Conservation (phyloP, 352 stramenopile species). For the Globisporangium yorkense region DNA sequence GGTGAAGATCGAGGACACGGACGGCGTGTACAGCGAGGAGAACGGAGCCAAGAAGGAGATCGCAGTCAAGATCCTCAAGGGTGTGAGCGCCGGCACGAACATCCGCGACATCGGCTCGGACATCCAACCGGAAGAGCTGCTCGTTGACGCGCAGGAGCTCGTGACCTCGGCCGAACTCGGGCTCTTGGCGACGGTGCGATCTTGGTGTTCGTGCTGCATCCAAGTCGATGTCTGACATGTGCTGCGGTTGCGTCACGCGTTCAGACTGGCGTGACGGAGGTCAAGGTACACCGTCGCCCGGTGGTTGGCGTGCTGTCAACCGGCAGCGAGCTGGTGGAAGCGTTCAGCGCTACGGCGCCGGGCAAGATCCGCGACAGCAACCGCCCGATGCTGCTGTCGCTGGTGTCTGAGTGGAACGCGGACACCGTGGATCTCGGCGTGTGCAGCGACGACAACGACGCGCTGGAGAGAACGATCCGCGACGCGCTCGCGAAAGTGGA, state of each 20-base stretch:
- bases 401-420: conserved; percentile 42
- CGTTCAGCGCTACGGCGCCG: conserved; percentile 27
- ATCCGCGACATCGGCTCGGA: conserved; percentile 91
- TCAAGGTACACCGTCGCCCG: conserved; percentile 67
- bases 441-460: conserved; percentile 59
- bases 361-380: conserved; percentile 95
- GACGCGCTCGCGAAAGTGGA: conserved; percentile 61
- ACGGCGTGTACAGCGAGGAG: conserved; percentile 33
- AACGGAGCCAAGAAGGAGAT: conserved; percentile 17
- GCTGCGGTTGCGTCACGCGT: background rate
- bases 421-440: conserved; percentile 65
- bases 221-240: background rate
- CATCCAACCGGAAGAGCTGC: conserved; percentile 67
- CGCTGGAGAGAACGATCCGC: conserved; percentile 38
- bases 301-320: conserved; percentile 93
- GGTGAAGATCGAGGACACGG: conserved; percentile 93
- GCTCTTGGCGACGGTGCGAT: conserved; percentile 84
- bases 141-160: conserved; percentile 67
- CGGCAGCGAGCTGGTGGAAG: conserved; percentile 90
- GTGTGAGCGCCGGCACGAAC: conserved; percentile 48
- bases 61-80: conserved; percentile 59
- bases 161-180: conserved; percentile 89
- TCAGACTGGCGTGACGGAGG: conserved; percentile 60
- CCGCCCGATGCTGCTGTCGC: conserved; percentile 86
- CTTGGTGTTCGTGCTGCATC: too few relatives aligned